Evolutionary conservation across 768 basidiomycete species (phyloP).

Genomic region (Podaxis mareebaensis): DNA sequence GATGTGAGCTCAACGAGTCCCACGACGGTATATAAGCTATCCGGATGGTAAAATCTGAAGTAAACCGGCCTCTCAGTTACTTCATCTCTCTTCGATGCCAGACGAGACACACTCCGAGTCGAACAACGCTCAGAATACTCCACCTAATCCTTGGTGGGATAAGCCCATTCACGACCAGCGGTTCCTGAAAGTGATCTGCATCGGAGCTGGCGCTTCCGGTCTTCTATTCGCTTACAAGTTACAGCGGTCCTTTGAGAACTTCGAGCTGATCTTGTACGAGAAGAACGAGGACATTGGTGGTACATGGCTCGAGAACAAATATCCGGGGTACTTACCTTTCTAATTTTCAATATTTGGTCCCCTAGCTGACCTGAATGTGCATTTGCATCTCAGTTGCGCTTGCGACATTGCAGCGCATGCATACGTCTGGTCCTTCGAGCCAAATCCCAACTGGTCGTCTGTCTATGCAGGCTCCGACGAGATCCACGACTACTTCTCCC

Average conservation of each 20-base stretch:
- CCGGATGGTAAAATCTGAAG: too few relatives aligned
- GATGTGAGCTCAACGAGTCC: too few relatives aligned
- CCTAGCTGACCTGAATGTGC: constrained; percentile 29
- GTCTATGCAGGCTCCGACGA: constrained; percentile 32
- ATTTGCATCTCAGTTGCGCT: constrained; percentile 34
- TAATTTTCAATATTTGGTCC: neutral
- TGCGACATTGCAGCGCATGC: constrained; percentile 34
- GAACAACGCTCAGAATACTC: neutral
- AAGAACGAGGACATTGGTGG: constrained; percentile 33
- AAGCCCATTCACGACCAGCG: constrained; percentile 30
- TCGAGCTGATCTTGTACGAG: constrained; percentile 34
- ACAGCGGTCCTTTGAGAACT: constrained; percentile 35
- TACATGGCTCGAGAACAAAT: constrained; percentile 38
- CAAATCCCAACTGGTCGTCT: constrained; percentile 32
- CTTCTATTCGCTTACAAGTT: constrained; percentile 34
- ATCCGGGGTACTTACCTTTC: neutral
- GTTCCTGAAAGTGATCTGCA: constrained; percentile 30
- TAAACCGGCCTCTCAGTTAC: too few relatives aligned
- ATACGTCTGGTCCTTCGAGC: constrained; percentile 35
- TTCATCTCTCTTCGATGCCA: neutral
- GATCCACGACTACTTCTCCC: constrained; percentile 30
- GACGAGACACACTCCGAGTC: constrained; percentile 4
- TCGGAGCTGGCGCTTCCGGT: constrained; percentile 37
- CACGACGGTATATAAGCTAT: too few relatives aligned
- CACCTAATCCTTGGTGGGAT: constrained; percentile 9